phyloP scores from a whole-genome alignment of 2,329 filamentous ascomycete genomes.

The Diaporthe ampelina region DNA sequence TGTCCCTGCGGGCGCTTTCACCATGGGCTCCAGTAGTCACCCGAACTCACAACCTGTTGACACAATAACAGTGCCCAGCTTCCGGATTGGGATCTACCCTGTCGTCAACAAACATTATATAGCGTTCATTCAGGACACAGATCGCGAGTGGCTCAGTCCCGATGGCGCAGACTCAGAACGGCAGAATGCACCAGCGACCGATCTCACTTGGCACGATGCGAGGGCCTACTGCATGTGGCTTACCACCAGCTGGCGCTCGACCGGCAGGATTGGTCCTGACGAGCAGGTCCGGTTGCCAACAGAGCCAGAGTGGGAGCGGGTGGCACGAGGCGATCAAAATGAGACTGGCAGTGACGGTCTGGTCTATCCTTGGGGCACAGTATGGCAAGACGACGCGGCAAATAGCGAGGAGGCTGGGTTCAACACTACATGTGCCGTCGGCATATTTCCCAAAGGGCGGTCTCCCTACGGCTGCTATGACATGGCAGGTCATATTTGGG shows the following conservation, averaged over 20 bases:
- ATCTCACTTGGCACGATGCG: constrained; percentile 1
- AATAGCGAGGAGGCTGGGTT: not conserved
- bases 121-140: not conserved
- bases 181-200: not conserved
- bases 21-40: not conserved
- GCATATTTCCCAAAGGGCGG: not conserved
- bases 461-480: not conserved
- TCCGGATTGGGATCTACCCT: not conserved
- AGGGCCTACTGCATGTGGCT: not conserved
- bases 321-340: not conserved
- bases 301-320: not conserved
- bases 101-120: not conserved
- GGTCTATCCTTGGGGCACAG: not conserved
- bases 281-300: not conserved
- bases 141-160: not conserved
- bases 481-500: not conserved
- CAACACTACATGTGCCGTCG: not conserved
- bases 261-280: not conserved
- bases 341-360: not conserved
- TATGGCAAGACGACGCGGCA: not conserved
- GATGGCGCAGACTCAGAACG: not conserved
- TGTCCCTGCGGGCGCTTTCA: not conserved
- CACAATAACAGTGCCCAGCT: not conserved
- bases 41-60: not conserved
- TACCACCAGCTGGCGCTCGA: not conserved